Evolutionary conservation across 257 asterid species (phyloP), one percentile per base, ranked within the genome.

Genomic region (Apocynum venetum): DNA sequence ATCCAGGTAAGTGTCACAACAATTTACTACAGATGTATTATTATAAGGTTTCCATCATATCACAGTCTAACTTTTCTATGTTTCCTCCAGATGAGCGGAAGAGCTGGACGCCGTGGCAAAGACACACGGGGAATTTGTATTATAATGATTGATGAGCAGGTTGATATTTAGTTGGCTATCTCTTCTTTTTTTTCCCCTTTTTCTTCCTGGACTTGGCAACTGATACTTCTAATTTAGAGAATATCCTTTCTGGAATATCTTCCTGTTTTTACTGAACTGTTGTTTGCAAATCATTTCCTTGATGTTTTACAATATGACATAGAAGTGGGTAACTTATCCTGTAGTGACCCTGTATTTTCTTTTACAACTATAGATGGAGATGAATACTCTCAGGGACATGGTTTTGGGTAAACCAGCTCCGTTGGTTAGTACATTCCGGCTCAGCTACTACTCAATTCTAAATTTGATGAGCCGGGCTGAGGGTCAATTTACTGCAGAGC

Each of bases 91-190:
- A 95, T 95, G 99, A 95, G 99, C 85, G 99, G 99, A 80, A 93
- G 99, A 89, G 99, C 99, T 84, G 98, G 99, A 78, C 99, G 99
- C 10, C 98, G 99, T 83, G 99, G 99, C 77, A 95, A 95, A 90
- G 98, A 95, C 91, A 96, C 85, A 73, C 90, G 91, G 71, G 98
- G 98, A 53, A 95, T 95, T 81, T 95, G 99, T 86, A 89, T 95
- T 64, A 90, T 95, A 83, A 95, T 95, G 99, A 81, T 95, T 76
- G 97, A 93, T 74, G 99, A 93, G 82, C 87, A 93, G 97, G 99
- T 95, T 51, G 31, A 36, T 53, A 36, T 55, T 31, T 48, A 85
- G 56, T 31, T 38, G 38, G 25, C 60, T 61, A 11, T 38, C 52
- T 49, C 31, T 74, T 55, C 51, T 19, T 43, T 20, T 48, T 36